Base-by-base conservation (phyloP, 106 monocot genomes). In the Cymbidium sinense region DNA sequence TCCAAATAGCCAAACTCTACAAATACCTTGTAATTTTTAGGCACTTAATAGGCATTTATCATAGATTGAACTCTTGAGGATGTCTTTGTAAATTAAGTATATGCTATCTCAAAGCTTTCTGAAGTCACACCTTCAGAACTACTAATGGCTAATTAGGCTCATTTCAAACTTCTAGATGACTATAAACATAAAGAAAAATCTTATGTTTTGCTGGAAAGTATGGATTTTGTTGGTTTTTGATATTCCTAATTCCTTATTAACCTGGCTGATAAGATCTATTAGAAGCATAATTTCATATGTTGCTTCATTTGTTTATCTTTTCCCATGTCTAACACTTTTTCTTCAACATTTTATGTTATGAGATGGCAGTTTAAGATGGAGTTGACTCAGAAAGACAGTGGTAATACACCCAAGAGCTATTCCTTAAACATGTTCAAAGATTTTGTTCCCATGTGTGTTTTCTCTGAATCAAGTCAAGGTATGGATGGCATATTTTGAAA, bases 361-460 rank as follows among this genome's bases (percentile, higher is more conserved):
- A 31, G 21, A 62, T 78, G 61, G 28, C 96, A 96, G 96, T 96
- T 96, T 70, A 96, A 96, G 81, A 93, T 96, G 96, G 94, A 96
- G 76, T 83, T 96, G 85, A 77, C 91, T 74, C 89, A 90, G 64
- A 86, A 77, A 65, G 88, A 90, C 8, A 54, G 86, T 69, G 93
- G 86, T 10, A 91, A 94, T 79, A 86, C 83, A 29, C 96, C 96
- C 19, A 96, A 94, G 86, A 94, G 96, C 83, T 96, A 94, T 80
- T 88, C 91, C 33, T 71, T 98, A 54, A 98, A 94, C 81, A 98
- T 98, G 96, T 94, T 89, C 88, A 98, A 92, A 72, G 96, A 98
- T 82, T 90, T 98, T 75, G 96, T 98, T 73, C 96, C 96, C 47
- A 91, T 98, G 91, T 90, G 87, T 82, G 86, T 98, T 58, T 90